phyloP scores from a whole-genome alignment of 805 yeast species.

The Kuraishia piskuri region DNA sequence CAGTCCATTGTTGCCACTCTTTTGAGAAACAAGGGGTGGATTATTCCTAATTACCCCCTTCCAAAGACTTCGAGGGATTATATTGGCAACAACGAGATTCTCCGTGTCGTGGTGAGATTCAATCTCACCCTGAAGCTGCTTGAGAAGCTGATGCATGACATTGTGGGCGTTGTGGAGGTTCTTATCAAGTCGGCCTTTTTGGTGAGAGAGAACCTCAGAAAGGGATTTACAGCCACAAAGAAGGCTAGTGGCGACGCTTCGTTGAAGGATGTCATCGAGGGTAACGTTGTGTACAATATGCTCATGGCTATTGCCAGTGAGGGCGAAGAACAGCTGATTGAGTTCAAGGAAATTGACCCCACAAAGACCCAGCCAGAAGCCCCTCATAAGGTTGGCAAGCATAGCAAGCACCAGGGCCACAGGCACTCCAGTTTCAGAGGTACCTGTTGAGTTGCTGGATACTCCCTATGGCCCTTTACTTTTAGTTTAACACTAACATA shows the following conservation, averaged over 20 bases:
- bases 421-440: slow-evolving; percentile 20
- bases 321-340: slow-evolving; percentile 34
- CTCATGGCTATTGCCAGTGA: slow-evolving; percentile 47
- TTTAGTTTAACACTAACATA: neutral
- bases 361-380: neutral
- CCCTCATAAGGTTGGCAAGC: slow-evolving; percentile 1
- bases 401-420: slow-evolving; percentile 6
- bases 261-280: slow-evolving; percentile 19
- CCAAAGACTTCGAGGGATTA: slow-evolving; percentile 33
- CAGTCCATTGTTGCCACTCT: slow-evolving; percentile 67
- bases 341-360: slow-evolving; percentile 11
- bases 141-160: slow-evolving; percentile 56
- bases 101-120: slow-evolving; percentile 77
- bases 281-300: slow-evolving; percentile 34
- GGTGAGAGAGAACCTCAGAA: slow-evolving; percentile 23
- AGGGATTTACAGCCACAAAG: neutral
- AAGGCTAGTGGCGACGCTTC: slow-evolving; percentile 8
- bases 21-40: slow-evolving; percentile 76
- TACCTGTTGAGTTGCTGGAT: slow-evolving; percentile 15
- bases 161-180: slow-evolving; percentile 42
- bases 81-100: slow-evolving; percentile 43
- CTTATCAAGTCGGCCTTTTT: slow-evolving; percentile 39
- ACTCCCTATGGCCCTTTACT: neutral
- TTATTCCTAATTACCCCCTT: slow-evolving; percentile 81
- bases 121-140: slow-evolving; percentile 55